phyloP scores from a whole-genome alignment of 2,329 filamentous ascomycete genomes.

The Alternaria longipes region DNA sequence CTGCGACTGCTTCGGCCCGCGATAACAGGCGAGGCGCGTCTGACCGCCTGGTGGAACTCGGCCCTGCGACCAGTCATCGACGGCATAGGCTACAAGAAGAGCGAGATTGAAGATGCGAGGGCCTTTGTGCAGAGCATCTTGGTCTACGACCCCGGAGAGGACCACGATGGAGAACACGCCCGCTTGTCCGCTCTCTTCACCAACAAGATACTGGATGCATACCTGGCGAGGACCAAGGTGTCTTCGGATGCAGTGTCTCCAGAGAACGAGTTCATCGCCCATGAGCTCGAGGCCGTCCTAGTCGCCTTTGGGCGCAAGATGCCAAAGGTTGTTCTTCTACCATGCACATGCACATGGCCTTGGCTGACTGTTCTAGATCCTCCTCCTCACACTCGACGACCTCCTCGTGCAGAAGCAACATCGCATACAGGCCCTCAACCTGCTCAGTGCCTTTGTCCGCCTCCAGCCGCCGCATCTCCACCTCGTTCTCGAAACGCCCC shows the following conservation, averaged over 20 bases:
- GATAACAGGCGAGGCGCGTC: constrained; percentile 68
- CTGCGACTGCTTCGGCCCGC: constrained; percentile 71
- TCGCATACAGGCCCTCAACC: constrained; percentile 70
- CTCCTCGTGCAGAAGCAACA: constrained; percentile 72
- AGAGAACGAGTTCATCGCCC: constrained; percentile 58
- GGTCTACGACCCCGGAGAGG: constrained; percentile 67
- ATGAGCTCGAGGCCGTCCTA: constrained; percentile 63
- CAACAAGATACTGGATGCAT: constrained; percentile 59
- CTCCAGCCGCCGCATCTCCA: constrained; percentile 83
- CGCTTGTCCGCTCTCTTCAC: constrained; percentile 62
- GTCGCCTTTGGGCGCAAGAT: constrained; percentile 70
- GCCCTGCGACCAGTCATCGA: constrained; percentile 66
- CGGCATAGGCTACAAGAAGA: constrained; percentile 68
- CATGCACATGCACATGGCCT: background rate
- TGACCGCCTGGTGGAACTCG: constrained; percentile 77
- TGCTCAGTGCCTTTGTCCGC: constrained; percentile 77
- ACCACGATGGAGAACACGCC: constrained; percentile 58
- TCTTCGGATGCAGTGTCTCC: constrained; percentile 51
- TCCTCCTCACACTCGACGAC: constrained; percentile 71
- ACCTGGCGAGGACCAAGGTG: constrained; percentile 54
- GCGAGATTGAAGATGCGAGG: constrained; percentile 70
- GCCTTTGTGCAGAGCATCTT: constrained; percentile 72
- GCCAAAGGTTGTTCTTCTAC: constrained; percentile 62
- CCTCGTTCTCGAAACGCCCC: constrained; percentile 73
- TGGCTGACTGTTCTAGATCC: constrained; percentile 59